Percentiles rank a stretch among this genome's conserved stretches.
Evolutionary conservation across 371 early-diverging fungal species (phyloP).

Genomic region (Dipsacomyces acuminosporus): DNA sequence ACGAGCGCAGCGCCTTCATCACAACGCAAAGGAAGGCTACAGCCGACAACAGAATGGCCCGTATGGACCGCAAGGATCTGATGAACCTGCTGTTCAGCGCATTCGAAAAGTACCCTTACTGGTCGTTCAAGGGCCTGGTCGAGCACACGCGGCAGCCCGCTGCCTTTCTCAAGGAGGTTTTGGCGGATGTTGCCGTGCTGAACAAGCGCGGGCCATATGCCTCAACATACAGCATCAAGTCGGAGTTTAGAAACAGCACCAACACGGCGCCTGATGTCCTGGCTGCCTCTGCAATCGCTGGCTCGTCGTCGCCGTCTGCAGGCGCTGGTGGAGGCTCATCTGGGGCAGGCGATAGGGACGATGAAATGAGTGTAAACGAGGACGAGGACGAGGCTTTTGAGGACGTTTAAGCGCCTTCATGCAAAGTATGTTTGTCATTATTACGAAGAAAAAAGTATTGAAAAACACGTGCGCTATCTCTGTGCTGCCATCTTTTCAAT

Average conservation of each 20-base stretch:
- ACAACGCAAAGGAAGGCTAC: constrained; percentile 43
- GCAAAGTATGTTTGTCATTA: neutral
- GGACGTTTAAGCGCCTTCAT: constrained; percentile 24
- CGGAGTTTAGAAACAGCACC: constrained; percentile 62
- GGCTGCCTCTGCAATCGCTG: constrained; percentile 12
- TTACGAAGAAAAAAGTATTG: neutral
- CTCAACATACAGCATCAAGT: constrained; percentile 76
- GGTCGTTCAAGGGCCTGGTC: constrained; percentile 78
- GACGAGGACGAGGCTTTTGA: constrained; percentile 49
- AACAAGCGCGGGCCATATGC: constrained; percentile 83
- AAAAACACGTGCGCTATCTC: neutral
- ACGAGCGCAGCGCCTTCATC: constrained; percentile 53
- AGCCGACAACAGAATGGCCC: constrained; percentile 66
- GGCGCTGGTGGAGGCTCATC: constrained; percentile 2
- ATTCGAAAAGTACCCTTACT: constrained; percentile 78
- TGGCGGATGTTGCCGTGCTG: constrained; percentile 71
- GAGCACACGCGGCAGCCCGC: constrained; percentile 66
- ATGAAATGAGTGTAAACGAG: constrained; percentile 18
- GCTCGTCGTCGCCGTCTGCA: constrained; percentile 1
- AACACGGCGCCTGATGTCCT: constrained; percentile 48
- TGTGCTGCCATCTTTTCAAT: constrained; percentile 15
- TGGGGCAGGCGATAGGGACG: constrained; percentile 5
- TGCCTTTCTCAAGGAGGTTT: constrained; percentile 79
- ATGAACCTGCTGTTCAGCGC: constrained; percentile 76
- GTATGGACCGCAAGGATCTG: constrained; percentile 80